Evolutionary conservation across 495 filamentous ascomycete genomes (phyloP).

Genomic region (Xylaria flabelliformis): DNA sequence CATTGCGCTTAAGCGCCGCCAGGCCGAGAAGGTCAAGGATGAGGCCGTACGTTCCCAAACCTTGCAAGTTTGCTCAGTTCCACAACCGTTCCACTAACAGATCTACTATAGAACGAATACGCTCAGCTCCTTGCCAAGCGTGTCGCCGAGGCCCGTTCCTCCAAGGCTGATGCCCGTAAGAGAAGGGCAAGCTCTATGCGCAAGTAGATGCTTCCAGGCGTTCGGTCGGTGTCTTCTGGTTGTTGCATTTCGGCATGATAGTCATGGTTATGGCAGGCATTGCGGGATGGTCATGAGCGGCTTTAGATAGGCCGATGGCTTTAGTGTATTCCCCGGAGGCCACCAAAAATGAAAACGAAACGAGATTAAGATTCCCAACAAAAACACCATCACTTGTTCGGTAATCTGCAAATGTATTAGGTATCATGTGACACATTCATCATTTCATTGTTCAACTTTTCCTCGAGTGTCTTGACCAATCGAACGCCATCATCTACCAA

Average conservation of each 20-base stretch:
- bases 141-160: slow-evolving; percentile 89
- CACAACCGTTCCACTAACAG: slow-evolving; percentile 41
- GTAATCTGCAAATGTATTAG: background rate
- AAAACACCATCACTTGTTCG: background rate
- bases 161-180: slow-evolving; percentile 92
- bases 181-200: slow-evolving; percentile 93
- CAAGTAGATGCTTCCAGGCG: slow-evolving; percentile 68
- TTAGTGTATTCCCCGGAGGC: slow-evolving; percentile 40
- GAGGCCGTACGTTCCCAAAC: slow-evolving; percentile 80
- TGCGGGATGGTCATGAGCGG: slow-evolving; percentile 34
- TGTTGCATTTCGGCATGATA: slow-evolving; percentile 47
- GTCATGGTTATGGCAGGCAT: slow-evolving; percentile 40
- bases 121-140: slow-evolving; percentile 91
- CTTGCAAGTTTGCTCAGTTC: background rate
- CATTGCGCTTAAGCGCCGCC: slow-evolving; percentile 95
- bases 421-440: slow-evolving; percentile 7
- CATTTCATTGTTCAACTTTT: slow-evolving; percentile 9
- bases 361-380: slow-evolving; percentile 41
- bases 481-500: slow-evolving; percentile 21
- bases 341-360: slow-evolving; percentile 30
- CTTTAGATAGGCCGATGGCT: slow-evolving; percentile 36
- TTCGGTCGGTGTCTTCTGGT: slow-evolving; percentile 50
- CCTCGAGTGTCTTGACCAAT: slow-evolving; percentile 29
- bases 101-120: slow-evolving; percentile 78
- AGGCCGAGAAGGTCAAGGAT: slow-evolving; percentile 92